Percentiles rank a stretch among this genome's conserved stretches.
These are phyloP conservation scores for Quercus rubra DNA, from an alignment of 306 rosid species.

Conservation along the genomic window DNA sequence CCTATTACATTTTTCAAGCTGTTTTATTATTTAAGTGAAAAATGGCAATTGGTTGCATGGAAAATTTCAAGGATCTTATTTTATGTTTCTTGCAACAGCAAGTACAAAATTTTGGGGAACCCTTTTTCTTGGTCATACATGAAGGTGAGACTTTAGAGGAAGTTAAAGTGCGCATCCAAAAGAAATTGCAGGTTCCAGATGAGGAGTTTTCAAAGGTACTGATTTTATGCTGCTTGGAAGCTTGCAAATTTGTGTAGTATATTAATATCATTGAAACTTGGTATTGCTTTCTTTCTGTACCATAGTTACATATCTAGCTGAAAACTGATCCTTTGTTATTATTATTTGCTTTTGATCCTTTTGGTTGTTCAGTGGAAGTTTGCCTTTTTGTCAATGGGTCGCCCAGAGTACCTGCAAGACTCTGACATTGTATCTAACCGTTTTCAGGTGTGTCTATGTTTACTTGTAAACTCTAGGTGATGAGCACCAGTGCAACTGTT, in stretches of 20 bases:
- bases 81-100: slow-evolving; percentile 45
- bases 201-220: slow-evolving; percentile 82
- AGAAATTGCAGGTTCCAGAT: slow-evolving; percentile 79
- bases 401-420: slow-evolving; percentile 92
- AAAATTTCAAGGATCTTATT: not conserved
- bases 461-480: not conserved
- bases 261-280: not conserved
- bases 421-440: slow-evolving; percentile 66
- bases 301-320: not conserved
- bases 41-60: not conserved
- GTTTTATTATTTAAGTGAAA: not conserved
- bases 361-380: slow-evolving; percentile 71
- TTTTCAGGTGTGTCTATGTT: slow-evolving; percentile 63
- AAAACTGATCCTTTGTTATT: not conserved
- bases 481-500: not conserved
- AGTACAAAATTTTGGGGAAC: slow-evolving; percentile 92
- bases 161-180: slow-evolving; percentile 75
- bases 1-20: not conserved
- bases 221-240: not conserved
- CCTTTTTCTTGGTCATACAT: slow-evolving; percentile 76
- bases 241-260: not conserved
- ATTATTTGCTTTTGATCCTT: slow-evolving; percentile 1
- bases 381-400: slow-evolving; percentile 83
- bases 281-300: not conserved
- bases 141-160: slow-evolving; percentile 86